Evolutionary conservation across 768 basidiomycete species (phyloP).

Genomic region (Sporobolomyces phaffii): DNA sequence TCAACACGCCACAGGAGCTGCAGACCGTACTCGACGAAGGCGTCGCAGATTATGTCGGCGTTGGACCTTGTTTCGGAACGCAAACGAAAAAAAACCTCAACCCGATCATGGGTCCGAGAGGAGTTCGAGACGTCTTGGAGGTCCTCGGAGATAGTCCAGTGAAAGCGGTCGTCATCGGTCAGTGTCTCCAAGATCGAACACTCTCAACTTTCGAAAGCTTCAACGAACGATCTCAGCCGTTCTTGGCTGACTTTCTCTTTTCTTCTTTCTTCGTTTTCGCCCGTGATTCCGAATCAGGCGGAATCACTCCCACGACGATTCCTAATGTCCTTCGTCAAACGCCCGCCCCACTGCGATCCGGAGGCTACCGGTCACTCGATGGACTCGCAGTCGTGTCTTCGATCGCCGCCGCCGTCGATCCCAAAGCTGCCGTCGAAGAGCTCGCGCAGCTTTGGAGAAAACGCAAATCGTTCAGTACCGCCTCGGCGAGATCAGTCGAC

Average conservation of each 20-base stretch:
- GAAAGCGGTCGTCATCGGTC: conserved; percentile 80
- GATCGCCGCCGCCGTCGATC: conserved; percentile 59
- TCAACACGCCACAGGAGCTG: conserved; percentile 63
- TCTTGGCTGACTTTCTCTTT: no score
- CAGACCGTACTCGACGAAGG: conserved; percentile 56
- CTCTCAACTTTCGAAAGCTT: no score
- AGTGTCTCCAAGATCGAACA: conserved; percentile 31
- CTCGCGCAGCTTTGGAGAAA: conserved; percentile 50
- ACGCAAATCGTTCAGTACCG: conserved; percentile 42
- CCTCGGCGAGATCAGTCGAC: neutral
- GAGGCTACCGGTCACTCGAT: conserved; percentile 54
- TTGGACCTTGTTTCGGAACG: conserved; percentile 78
- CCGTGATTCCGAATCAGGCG: no score
- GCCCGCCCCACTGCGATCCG: conserved; percentile 14
- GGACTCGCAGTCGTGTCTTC: conserved; percentile 87
- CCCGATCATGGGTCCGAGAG: conserved; percentile 64
- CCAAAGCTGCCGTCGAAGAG: conserved; percentile 36
- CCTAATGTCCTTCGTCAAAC: conserved; percentile 71
- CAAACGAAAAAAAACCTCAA: conserved; percentile 67
- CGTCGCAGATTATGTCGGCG: conserved; percentile 76
- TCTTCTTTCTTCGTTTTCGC: no score
- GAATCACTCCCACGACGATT: conserved; percentile 73
- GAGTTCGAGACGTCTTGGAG: conserved; percentile 62
- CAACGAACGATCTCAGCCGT: no score
- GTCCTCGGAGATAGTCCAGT: conserved; percentile 60